These are phyloP conservation scores for Reutealis trisperma DNA, from an alignment of 345 rosid genomes.

Conservation along the genomic window DNA sequence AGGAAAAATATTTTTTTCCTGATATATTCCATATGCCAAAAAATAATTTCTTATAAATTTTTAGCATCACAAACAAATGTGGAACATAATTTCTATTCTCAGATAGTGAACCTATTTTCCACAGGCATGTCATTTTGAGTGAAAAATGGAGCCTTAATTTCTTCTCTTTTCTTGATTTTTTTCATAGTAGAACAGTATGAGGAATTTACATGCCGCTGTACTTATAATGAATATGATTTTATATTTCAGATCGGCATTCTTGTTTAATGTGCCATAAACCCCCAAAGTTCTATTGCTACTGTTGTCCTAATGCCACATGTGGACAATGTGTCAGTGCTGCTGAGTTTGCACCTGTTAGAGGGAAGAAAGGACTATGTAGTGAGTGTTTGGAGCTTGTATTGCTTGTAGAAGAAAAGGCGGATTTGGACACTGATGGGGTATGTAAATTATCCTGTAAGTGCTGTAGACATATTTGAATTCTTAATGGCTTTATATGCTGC, in stretches of 20 bases:
- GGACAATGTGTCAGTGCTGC: slow-evolving; percentile 15
- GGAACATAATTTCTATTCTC: not conserved
- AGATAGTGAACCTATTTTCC: not conserved
- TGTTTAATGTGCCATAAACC: slow-evolving; percentile 20
- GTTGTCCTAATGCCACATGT: slow-evolving; percentile 36
- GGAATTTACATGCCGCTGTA: not conserved
- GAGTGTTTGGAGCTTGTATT: slow-evolving; percentile 27
- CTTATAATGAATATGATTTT: not conserved
- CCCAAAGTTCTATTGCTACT: slow-evolving; percentile 28
- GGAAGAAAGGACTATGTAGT: slow-evolving; percentile 25
- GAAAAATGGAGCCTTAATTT: not conserved
- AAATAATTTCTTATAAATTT: not conserved
- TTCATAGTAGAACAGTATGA: not conserved
- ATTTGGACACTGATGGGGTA: slow-evolving; percentile 25
- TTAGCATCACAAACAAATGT: not conserved
- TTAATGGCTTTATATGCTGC: not conserved
- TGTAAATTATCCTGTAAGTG: not conserved
- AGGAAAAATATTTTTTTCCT: not conserved
- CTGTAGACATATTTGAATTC: not conserved
- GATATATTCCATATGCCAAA: not conserved
- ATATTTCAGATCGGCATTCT: slow-evolving; percentile 28
- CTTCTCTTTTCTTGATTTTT: not conserved
- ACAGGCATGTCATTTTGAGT: not conserved
- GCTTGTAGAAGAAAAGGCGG: slow-evolving; percentile 22
- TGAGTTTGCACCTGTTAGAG: slow-evolving; percentile 25